Evolutionary conservation across 2,329 filamentous ascomycete species (phyloP).

Genomic region (Xylariaceae sp.): DNA sequence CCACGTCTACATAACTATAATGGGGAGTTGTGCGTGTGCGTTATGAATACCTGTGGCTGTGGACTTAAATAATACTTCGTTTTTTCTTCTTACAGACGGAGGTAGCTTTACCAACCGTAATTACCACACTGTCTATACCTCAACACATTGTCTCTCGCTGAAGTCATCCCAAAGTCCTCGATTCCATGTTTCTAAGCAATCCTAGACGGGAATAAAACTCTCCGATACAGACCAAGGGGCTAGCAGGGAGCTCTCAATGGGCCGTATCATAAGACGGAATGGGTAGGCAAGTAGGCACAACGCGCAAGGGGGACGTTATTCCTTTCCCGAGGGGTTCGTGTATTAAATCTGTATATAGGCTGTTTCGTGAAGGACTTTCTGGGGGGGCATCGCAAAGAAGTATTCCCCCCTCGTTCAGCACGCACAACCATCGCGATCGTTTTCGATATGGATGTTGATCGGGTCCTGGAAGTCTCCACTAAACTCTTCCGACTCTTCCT

Average conservation of each 20-base stretch:
- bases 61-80: no score
- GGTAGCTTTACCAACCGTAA: background rate
- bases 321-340: background rate
- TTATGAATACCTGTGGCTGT: no score
- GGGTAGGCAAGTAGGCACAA: background rate
- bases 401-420: conserved; percentile 53
- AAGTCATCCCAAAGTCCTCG: conserved; percentile 4
- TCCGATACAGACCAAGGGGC: background rate
- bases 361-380: background rate
- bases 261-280: background rate
- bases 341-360: conserved; percentile 13
- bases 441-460: conserved; percentile 96
- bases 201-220: background rate
- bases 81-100: background rate
- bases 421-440: conserved; percentile 85
- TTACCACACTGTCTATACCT: conserved; percentile 11
- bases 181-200: conserved; percentile 5
- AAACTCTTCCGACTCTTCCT: conserved; percentile 97
- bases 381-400: background rate
- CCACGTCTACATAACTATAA: conserved; percentile 8
- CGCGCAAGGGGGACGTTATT: background rate
- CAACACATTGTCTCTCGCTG: conserved; percentile 4
- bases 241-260: conserved; percentile 1
- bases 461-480: conserved; percentile 96
- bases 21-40: background rate